Conservation (phyloP, 495 filamentous ascomycete species). For the Penicillium longicatenatum region DNA sequence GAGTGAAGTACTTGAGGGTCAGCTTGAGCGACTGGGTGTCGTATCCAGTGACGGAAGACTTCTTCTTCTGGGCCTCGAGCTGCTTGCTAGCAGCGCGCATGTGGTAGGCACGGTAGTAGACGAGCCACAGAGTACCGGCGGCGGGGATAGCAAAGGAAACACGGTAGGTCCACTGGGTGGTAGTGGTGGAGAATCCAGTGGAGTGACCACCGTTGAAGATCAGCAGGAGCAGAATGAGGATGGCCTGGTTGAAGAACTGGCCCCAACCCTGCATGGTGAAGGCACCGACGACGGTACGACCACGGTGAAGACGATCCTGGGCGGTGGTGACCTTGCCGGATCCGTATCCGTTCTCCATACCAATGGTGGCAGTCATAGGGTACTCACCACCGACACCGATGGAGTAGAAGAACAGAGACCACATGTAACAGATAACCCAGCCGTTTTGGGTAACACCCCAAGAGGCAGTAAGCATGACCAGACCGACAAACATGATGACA, state of each 20-base stretch:
- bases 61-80: constrained; percentile 74
- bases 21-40: constrained; percentile 72
- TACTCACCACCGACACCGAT: constrained; percentile 92
- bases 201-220: constrained; percentile 72
- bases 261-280: constrained; percentile 98
- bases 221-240: constrained; percentile 76
- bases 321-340: constrained; percentile 80
- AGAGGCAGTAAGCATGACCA: constrained; percentile 79
- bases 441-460: constrained; percentile 82
- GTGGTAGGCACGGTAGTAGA: constrained; percentile 86
- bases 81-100: constrained; percentile 76
- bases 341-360: constrained; percentile 85
- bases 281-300: constrained; percentile 83
- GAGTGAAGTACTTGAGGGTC: constrained; percentile 74
- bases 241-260: constrained; percentile 82
- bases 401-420: constrained; percentile 86
- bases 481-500: constrained; percentile 82
- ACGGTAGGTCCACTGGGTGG: constrained; percentile 81
- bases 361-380: constrained; percentile 88
- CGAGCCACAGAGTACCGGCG: constrained; percentile 83
- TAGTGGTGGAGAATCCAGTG: constrained; percentile 65
- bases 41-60: constrained; percentile 81
- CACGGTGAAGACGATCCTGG: constrained; percentile 88
- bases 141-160: constrained; percentile 83
- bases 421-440: constrained; percentile 90